Base-by-base conservation (phyloP, 2,329 filamentous ascomycete genomes). In the Fusarium denticulatum region DNA sequence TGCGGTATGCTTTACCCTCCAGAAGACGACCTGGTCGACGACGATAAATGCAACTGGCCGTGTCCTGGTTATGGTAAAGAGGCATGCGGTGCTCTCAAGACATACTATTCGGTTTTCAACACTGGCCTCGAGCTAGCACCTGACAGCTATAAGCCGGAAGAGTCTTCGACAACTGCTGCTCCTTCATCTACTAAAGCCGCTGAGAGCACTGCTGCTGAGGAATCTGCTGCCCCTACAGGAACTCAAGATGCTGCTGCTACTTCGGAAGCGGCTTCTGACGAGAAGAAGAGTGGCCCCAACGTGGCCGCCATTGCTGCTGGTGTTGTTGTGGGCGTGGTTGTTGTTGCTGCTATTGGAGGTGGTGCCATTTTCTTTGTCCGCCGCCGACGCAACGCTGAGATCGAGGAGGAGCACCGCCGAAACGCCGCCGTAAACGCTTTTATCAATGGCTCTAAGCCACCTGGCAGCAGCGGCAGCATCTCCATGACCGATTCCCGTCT, bases 241-340 rank as follows among this genome's bases (percentile, higher is more conserved):
- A 58, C 71, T 6, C 76, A 81, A 1, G 64, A 79, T 0, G 15
- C 64, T 3, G 18, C 61, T 15, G 18, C 43, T 16, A 55, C 60
- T 18, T 53, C 64, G 1, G 62, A 74, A 18, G 45, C 72, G 1
- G 12, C 60, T 52, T 7, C 61, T 0, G 66, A 67, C 0, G 36
- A 69, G 0, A 63, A 73, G 14, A 74, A 79, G 18, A 76, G 82
- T 59, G 84, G 86, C 14, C 85, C 91, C n/a, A 95, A 92, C 80
- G 93, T 90, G n/a, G 93, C 91, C 43, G 94, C 92, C 55, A 95
- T 98, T 75, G 95, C 93, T 24, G 96, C 92, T 15, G 96, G 96
- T 68, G 93, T 94, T 3, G 95, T 98, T 5, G 93, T 96, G 14
- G 95, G 94, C 66, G 90, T 97, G 5, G 85, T 97, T 5, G 93